These are phyloP conservation scores for Lentinula lateritia DNA, from an alignment of 768 basidiomycete species.

Conservation along the genomic window DNA sequence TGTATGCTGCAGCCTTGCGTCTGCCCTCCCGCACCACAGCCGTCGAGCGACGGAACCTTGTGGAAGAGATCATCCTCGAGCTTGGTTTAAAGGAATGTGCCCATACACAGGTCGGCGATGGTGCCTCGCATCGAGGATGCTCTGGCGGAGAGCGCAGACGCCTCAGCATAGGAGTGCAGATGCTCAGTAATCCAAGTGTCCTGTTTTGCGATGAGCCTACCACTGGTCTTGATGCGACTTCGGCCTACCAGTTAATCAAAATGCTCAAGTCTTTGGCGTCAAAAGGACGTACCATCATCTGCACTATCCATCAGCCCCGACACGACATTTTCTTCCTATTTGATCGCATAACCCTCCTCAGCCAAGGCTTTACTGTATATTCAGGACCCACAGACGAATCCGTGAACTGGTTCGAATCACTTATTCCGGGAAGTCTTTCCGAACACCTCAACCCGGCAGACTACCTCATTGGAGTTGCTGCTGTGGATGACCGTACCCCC, in stretches of 20 bases:
- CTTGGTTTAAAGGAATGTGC: slow-evolving; percentile 34
- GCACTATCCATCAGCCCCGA: slow-evolving; percentile 41
- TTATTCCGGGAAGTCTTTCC: not conserved
- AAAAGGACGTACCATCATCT: slow-evolving; percentile 42
- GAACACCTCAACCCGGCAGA: slow-evolving; percentile 20
- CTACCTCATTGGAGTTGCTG: slow-evolving; percentile 22
- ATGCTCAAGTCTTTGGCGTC: slow-evolving; percentile 44
- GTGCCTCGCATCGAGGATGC: slow-evolving; percentile 34
- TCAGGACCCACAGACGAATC: slow-evolving; percentile 30
- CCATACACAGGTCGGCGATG: slow-evolving; percentile 35
- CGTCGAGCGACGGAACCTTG: slow-evolving; percentile 24
- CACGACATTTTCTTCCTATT: slow-evolving; percentile 34
- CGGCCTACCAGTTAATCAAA: slow-evolving; percentile 37
- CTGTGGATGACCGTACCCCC: slow-evolving; percentile 30
- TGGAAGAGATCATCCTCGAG: slow-evolving; percentile 35
- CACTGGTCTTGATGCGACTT: slow-evolving; percentile 44
- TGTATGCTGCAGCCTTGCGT: slow-evolving; percentile 39
- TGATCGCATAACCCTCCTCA: slow-evolving; percentile 27
- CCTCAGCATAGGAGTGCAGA: slow-evolving; percentile 55
- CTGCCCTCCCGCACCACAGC: slow-evolving; percentile 40
- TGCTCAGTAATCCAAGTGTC: slow-evolving; percentile 56
- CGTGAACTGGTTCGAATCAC: slow-evolving; percentile 3
- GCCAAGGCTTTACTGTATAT: slow-evolving; percentile 19
- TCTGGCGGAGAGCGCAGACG: slow-evolving; percentile 52
- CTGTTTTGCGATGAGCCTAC: slow-evolving; percentile 61